Base-by-base conservation (phyloP, 2,329 filamentous ascomycete species). In the Arthrinium puccinioides region DNA sequence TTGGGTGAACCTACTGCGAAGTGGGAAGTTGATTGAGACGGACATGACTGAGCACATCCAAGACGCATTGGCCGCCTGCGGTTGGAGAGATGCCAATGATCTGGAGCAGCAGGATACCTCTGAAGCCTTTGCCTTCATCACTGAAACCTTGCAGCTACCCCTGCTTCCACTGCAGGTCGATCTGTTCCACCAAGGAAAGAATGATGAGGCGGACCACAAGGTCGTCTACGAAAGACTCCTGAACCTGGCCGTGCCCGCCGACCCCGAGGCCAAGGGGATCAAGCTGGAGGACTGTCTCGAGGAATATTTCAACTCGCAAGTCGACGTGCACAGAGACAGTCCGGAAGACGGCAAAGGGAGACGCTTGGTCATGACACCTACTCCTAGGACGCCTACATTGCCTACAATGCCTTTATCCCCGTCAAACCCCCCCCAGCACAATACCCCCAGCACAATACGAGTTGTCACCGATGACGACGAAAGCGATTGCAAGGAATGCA, bases 61-160 rank as follows among this genome's bases (percentile, higher is more conserved):
- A 60, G 78, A 90, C 27, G 72, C 87, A 9, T 62, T 97, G 26
- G 82, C 83, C 14, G 82, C 82, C 37, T 96, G 89, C 56, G 92
- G 90, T 4, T 97, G 92, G 92, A 66, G 74, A 48, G 88, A 94
- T 40, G 89, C 89, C 32, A 74, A 75, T 16, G 63, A 75, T 40
- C 56, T 86, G n/a, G 75, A 81, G 49, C 92, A 97, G 55, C 92
- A 98, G 61, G 92, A 98, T 59, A 87, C 87, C 0, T 96, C 92
- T 0, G 92, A 98, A 61, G 89, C 89, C 1, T 97, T 97, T 56
- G 86, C 82, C 0, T 96, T 96, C 57, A 88, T 98, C 45, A 95
- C 90, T 1, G 89, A 88, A 47, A 87, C 83, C 16, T 72, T 98
- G 15, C 82, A 94, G 50, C 63, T 97, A 13, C 92, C 92, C 6